phyloP scores from a whole-genome alignment of 2,329 filamentous ascomycete genomes.

The Penicillium sp. region DNA sequence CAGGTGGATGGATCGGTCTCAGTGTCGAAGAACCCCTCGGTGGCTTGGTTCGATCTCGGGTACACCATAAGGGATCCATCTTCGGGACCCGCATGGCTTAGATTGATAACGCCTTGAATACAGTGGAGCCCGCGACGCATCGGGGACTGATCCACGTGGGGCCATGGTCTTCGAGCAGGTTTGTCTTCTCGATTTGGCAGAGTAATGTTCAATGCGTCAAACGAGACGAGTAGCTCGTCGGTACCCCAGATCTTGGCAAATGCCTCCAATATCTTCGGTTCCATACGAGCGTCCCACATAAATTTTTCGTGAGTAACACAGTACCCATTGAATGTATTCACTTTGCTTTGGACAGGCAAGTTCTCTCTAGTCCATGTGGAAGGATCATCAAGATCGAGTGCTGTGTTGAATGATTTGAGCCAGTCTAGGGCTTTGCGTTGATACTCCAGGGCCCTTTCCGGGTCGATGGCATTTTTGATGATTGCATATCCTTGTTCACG shows the following conservation, averaged over 20 bases:
- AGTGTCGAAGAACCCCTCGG: constrained; percentile 33
- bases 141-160: constrained; percentile 33
- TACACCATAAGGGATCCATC: constrained; percentile 19
- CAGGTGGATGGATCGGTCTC: constrained; percentile 21
- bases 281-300: constrained; percentile 23
- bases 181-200: constrained; percentile 13
- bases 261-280: constrained; percentile 17
- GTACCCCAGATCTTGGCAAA: constrained; percentile 23
- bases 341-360: constrained; percentile 14
- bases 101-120: constrained; percentile 23
- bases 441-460: constrained; percentile 16
- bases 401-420: constrained; percentile 16
- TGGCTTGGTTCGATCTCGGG: constrained; percentile 22
- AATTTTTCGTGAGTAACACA: constrained; percentile 21
- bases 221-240: constrained; percentile 20
- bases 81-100: constrained; percentile 20
- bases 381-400: constrained; percentile 14
- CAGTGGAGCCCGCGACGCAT: constrained; percentile 27
- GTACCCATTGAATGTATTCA: constrained; percentile 19
- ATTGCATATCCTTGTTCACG: constrained; percentile 15
- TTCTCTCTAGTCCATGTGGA: constrained; percentile 18
- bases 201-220: constrained; percentile 22
- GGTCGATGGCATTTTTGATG: constrained; percentile 17
- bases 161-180: constrained; percentile 21
- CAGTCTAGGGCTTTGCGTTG: constrained; percentile 20